phyloP scores from a whole-genome alignment of 495 filamentous ascomycete species.

The Aspergillus steynii region DNA sequence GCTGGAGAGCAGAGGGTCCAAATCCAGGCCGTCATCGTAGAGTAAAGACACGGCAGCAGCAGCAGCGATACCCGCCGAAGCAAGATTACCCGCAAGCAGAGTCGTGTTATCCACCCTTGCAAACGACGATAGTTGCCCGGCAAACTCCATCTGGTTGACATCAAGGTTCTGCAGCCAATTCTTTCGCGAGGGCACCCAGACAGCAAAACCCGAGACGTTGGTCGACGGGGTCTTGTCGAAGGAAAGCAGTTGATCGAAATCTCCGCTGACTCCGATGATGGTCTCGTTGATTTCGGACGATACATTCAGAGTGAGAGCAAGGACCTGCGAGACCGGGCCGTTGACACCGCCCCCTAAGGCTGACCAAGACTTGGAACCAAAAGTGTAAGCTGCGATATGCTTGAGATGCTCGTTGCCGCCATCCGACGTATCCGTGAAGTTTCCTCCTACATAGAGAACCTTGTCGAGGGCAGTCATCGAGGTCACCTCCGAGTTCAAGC shows the following conservation, averaged over 20 bases:
- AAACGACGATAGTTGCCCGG: constrained; percentile 69
- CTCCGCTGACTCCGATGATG: constrained; percentile 76
- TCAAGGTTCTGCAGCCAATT: constrained; percentile 89
- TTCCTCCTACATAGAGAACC: constrained; percentile 78
- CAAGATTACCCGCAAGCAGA: constrained; percentile 76
- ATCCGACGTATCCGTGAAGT: constrained; percentile 74
- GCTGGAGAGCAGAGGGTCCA: constrained; percentile 62
- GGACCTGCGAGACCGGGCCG: constrained; percentile 70
- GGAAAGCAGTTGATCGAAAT: constrained; percentile 69
- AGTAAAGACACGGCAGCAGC: constrained; percentile 67
- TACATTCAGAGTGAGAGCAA: constrained; percentile 78
- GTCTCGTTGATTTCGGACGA: constrained; percentile 67
- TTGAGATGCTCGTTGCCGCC: constrained; percentile 60
- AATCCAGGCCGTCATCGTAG: constrained; percentile 47
- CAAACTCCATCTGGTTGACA: constrained; percentile 60
- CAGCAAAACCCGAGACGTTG: constrained; percentile 70
- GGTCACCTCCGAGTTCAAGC: constrained; percentile 77
- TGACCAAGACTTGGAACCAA: constrained; percentile 65
- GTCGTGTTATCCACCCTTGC: constrained; percentile 61
- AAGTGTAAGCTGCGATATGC: constrained; percentile 76
- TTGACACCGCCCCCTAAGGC: constrained; percentile 85
- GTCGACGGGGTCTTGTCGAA: constrained; percentile 63
- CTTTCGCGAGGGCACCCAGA: constrained; percentile 88
- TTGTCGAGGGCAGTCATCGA: constrained; percentile 65
- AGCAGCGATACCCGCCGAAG: constrained; percentile 66